Percentiles rank a stretch among this genome's conserved stretches.
Evolutionary conservation across 2,329 filamentous ascomycete species (phyloP).

Genomic region (Trichophyton mentagrophytes): DNA sequence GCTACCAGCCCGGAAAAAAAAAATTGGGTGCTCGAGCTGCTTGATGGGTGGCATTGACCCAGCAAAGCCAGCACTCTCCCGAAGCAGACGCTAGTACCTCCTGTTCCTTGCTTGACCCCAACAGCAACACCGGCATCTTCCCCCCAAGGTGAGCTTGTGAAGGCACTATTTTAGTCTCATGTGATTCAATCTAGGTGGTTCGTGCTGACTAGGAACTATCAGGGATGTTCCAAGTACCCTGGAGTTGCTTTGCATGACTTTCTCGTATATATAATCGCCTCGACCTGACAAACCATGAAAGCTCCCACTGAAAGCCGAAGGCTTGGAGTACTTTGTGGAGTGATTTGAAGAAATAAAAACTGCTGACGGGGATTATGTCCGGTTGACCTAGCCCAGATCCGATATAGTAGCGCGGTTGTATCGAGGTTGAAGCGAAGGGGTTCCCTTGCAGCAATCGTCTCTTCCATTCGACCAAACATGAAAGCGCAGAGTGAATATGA

Average conservation of each 20-base stretch:
- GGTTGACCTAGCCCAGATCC: background rate
- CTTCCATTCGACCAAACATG: background rate
- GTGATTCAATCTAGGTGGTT: conserved; percentile 1
- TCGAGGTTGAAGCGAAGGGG: background rate
- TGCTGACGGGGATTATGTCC: background rate
- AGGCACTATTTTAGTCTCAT: background rate
- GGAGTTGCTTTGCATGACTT: background rate
- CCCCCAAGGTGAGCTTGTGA: background rate
- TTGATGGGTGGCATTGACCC: background rate
- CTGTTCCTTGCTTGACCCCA: background rate
- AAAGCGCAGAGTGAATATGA: background rate
- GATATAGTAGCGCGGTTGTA: background rate
- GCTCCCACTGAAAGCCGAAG: background rate
- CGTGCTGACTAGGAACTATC: background rate
- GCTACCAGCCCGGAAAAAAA: background rate
- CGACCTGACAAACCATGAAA: background rate
- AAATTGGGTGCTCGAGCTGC: background rate
- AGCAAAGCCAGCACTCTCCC: background rate
- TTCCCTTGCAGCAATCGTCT: background rate
- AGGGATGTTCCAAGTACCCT: background rate
- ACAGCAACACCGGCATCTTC: background rate
- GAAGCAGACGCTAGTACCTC: background rate
- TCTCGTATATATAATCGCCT: background rate
- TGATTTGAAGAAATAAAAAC: background rate
- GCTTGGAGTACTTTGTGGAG: no score